phyloP scores from a whole-genome alignment of 257 asterid genomes.

The Handroanthus guayacan region DNA sequence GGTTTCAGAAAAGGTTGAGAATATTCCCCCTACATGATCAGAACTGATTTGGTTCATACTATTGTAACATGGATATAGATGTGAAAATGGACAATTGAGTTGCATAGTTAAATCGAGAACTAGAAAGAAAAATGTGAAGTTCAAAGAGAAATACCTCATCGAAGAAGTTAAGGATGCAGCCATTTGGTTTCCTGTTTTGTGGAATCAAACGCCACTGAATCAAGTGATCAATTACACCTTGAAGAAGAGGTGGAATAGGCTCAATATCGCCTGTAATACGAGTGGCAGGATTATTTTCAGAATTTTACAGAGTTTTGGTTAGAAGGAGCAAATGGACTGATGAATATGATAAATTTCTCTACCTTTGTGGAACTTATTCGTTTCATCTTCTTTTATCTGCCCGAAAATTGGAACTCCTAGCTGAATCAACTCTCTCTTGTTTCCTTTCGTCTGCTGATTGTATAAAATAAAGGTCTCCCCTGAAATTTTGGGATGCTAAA shows the following conservation, averaged over 20 bases:
- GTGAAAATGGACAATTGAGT: neutral
- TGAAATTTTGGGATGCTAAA: slow-evolving; percentile 43
- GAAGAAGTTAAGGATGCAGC: slow-evolving; percentile 94
- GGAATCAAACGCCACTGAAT: slow-evolving; percentile 90
- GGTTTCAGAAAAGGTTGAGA: slow-evolving; percentile 97
- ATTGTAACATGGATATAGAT: neutral
- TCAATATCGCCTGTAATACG: slow-evolving; percentile 64
- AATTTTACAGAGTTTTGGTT: neutral
- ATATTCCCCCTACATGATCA: slow-evolving; percentile 70
- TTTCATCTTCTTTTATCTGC: slow-evolving; percentile 63
- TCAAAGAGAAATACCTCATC: slow-evolving; percentile 69
- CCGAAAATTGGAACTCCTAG: slow-evolving; percentile 92
- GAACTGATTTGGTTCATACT: neutral
- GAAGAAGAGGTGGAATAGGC: slow-evolving; percentile 88
- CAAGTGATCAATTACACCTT: slow-evolving; percentile 77
- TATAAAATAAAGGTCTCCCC: slow-evolving; percentile 92
- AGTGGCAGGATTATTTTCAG: slow-evolving; percentile 1
- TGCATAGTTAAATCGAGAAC: neutral
- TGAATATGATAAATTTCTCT: slow-evolving; percentile 32
- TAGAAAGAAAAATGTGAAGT: neutral
- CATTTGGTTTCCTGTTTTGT: slow-evolving; percentile 78
- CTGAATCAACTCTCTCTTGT: slow-evolving; percentile 96
- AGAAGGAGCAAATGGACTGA: neutral
- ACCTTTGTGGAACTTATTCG: slow-evolving; percentile 61
- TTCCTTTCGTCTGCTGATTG: slow-evolving; percentile 89